Evolutionary conservation across 129 eudicot species (phyloP), one percentile per base, ranked within the genome.

Genomic region (Tagetes patula): DNA sequence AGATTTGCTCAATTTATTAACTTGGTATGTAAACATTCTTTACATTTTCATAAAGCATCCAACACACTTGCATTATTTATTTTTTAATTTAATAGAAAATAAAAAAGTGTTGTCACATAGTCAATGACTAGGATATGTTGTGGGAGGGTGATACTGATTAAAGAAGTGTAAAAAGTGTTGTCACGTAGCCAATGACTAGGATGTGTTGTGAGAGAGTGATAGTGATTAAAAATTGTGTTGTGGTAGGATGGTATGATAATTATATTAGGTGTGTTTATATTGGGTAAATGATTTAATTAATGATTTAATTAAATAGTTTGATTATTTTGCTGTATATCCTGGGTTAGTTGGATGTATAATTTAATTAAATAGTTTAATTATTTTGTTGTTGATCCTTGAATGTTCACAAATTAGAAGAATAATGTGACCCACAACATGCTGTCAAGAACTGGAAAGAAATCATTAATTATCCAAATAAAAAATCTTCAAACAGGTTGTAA

Each of bases 1-100:
- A 33, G 86, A 91, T 64, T 74, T 91, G 36, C 73, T 91, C 58
- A 78, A 80, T 36, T 82, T 91, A 39, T 88, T 91, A 67, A 76
- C 84, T 48, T 87, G 91, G 97, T 91, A 74, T 70, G 81, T 73
- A 42, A 67, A 61, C 39, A 46, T 77, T 74, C 50, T 69, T 45
- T 50, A 48, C 37, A 74, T 37, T 32, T 58, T 58, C 6, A 58
- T 58, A 58, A 33, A 32, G 2, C 65, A 58, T 58, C 39, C 39
- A 8, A 8, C 30, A 50, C 56, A 50, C 56, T 50, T 50, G 8
- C 8, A 5, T 43, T 43, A 50, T 50, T 50, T 50, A 47, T 47
- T 47, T 47, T 47, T 8, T 12, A 12, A 7, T 50, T 50, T 8
- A n/a, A 2, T 50, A 12, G 56, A 50, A 10, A 2, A 13, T 56